A percentile compares a stretch with the other conserved stretches of the same genome.
Conservation (phyloP, 2,329 filamentous ascomycete species). For the Aspergillus sergii region DNA sequence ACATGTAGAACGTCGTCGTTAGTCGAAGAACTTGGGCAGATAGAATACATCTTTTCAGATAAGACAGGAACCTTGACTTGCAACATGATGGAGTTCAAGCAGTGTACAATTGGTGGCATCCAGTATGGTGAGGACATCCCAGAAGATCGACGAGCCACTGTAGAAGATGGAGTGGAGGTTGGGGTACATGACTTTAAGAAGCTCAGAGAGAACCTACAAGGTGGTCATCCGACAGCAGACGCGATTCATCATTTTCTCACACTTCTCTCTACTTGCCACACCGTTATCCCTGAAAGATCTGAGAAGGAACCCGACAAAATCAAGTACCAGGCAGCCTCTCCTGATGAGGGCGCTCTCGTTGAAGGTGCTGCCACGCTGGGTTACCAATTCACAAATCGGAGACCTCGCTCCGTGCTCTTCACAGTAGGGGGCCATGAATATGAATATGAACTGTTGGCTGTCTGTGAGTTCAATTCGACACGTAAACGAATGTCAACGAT, state of each 20-base stretch:
- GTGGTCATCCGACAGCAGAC: constrained; percentile 60
- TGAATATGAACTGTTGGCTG: constrained; percentile 88
- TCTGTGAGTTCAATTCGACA: constrained; percentile 99
- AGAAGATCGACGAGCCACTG: constrained; percentile 80
- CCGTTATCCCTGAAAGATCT: constrained; percentile 88
- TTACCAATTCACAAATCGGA: constrained; percentile 87
- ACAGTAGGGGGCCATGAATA: constrained; percentile 70
- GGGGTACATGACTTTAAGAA: constrained; percentile 84
- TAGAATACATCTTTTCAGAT: constrained; percentile 98
- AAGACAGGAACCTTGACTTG: constrained; percentile 98
- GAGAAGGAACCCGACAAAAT: constrained; percentile 78
- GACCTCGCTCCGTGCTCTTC: constrained; percentile 85
- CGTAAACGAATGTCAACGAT: constrained; percentile 98
- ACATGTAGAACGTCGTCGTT: constrained; percentile 95
- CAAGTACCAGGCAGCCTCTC: constrained; percentile 97
- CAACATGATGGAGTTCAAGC: constrained; percentile 98
- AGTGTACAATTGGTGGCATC: constrained; percentile 88
- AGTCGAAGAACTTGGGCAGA: constrained; percentile 96
- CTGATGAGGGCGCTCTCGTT: constrained; percentile 95
- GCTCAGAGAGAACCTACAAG: constrained; percentile 67
- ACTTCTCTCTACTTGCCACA: constrained; percentile 88
- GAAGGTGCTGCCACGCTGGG: constrained; percentile 84
- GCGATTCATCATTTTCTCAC: constrained; percentile 82
- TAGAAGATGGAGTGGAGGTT: constrained; percentile 74
- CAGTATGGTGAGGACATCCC: constrained; percentile 92